Conservation (phyloP, 768 basidiomycete genomes). For the Termitomyces titanicus region DNA sequence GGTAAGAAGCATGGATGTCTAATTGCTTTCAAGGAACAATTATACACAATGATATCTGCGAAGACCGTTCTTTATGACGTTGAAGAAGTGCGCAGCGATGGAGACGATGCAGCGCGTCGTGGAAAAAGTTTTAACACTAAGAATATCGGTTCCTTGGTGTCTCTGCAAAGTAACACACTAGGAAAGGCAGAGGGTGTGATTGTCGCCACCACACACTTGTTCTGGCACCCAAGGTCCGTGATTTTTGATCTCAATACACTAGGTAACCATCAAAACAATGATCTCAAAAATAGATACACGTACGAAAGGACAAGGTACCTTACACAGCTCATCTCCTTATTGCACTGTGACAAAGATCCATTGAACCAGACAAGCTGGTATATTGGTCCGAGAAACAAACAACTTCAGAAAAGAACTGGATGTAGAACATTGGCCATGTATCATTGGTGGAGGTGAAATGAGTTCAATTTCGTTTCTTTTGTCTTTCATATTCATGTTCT, state of each 20-base stretch:
- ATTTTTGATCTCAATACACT: neutral
- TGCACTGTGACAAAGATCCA: neutral
- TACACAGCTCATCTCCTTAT: neutral
- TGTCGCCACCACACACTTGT: conserved; percentile 87
- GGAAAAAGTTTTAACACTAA: conserved; percentile 68
- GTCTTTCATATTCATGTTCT: neutral
- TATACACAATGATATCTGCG: conserved; percentile 44
- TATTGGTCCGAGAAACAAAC: conserved; percentile 64
- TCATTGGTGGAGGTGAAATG: conserved; percentile 75
- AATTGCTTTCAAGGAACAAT: conserved; percentile 60
- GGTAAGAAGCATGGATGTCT: conserved; percentile 85
- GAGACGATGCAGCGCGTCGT: conserved; percentile 30
- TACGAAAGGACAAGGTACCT: conserved; percentile 79
- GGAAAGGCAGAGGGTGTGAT: conserved; percentile 53
- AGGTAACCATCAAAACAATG: neutral
- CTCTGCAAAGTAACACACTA: conserved; percentile 43
- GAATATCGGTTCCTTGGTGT: conserved; percentile 78
- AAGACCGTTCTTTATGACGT: conserved; percentile 68
- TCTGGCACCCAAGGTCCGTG: conserved; percentile 88
- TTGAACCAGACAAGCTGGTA: conserved; percentile 64
- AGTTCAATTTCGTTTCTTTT: neutral
- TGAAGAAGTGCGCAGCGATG: conserved; percentile 43
- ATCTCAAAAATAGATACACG: conserved; percentile 43
- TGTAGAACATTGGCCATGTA: conserved; percentile 64
- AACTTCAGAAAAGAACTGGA: conserved; percentile 47